Evolutionary conservation across 768 basidiomycete species (phyloP), one percentile per base, ranked within the genome.

Genomic region (Hysterangium stoloniferum): DNA sequence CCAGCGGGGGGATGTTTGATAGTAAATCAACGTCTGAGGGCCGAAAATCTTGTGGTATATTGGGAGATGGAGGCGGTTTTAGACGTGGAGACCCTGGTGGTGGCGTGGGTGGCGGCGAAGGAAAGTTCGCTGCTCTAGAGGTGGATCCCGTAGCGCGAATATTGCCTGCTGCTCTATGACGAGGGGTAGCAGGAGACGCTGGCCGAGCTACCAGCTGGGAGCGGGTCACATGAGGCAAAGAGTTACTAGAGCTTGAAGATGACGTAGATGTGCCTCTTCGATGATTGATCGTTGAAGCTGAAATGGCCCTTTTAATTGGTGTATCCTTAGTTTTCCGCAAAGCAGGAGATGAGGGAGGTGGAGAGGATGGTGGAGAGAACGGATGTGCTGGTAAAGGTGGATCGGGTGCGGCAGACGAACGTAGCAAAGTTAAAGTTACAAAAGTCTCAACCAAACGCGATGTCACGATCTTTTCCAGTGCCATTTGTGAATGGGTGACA

Each of bases 391-490:
- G 61, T 25, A 58, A 56, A 13, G 59, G 54, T 20, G 60, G 57
- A 13, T 54, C 46, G 32, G 57, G 61, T 3, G 38, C 19, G 35
- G 37, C 53, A 48, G 62, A 62, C 22, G 59, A 57, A 6, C 62
- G 57, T 1, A 65, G 68, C 19, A 81, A 65, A 28, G 71, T 69
- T 36, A 89, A 63, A 12, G 79, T 74, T 48, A 90, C 65, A 58
- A 87, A 86, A 0, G 87, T 86, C 64, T 89, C 85, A 20, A 90
- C 80, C 27, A 91, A 68, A 42, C 87, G 78, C 29, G 86, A 82
- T 48, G 70, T 68, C 9, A 91, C 72, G 12, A 88, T 75, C 57
- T 73, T 82, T 68, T 90, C 86, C 38, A 90, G 68, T 6, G 71
- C 75, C 25, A 66, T 66, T 60, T 90, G 87, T 4, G 86, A 84